Base-by-base conservation (phyloP, 345 rosid genomes). In the Anastatica hierochuntica region DNA sequence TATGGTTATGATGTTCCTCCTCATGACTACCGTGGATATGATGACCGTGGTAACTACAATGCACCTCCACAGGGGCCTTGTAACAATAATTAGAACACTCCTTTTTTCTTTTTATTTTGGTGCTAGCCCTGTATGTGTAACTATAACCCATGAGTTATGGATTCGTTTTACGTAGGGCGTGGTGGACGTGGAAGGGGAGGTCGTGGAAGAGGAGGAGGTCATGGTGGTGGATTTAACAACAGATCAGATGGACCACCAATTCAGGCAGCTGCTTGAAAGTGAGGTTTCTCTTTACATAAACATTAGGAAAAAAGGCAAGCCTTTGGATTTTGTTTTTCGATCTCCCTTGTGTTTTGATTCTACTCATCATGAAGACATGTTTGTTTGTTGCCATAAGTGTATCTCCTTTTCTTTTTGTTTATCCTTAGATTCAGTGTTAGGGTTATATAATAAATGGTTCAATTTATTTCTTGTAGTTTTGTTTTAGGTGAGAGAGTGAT, bases 121-220 rank as follows among this genome's bases (percentile, higher is more conserved):
- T n/a, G n/a, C n/a, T n/a, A n/a, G n/a, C n/a, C n/a, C n/a, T n/a
- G n/a, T n/a, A n/a, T 7, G 24, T 55, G 26, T 49, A 52, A 52
- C n/a, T n/a, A 43, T 42, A 21, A 49, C 14, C 12, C 10, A 8
- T 65, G 29, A 62, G 38, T 24, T 47, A 10, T 33, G 44, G 30
- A 48, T 4, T 56, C 36, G 16, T 43, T 29, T 40, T 7, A 43
- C 69, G 26, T 57, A 85, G 90, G 88, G 29, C 85, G 88, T 60
- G 89, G 89, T 16, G 83, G 72, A 17, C 87, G 92, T 11, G 97
- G 95, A 44, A 81, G 85, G 72, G 72, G 62, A 47, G 72, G 72
- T 8, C 71, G 71, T 20, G 71, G 71, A 29, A 58, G 70, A 58
- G 69, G 52, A 43, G 62, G 68, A 27, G 56, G 61, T 4, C 50